Conservation (phyloP, 768 basidiomycete genomes). For the Cystobasidium onofrii region DNA sequence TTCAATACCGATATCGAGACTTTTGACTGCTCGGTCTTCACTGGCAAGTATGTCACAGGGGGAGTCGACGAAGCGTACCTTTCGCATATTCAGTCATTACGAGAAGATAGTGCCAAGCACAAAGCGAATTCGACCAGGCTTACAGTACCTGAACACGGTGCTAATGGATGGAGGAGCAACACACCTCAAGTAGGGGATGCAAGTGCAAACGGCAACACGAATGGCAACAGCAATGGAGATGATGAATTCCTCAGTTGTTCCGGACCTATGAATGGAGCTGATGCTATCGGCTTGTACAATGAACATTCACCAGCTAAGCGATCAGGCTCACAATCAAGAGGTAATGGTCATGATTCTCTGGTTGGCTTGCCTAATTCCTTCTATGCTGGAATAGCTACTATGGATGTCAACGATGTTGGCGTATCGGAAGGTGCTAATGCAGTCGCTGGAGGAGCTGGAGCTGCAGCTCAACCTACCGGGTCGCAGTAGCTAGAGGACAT, state of each 20-base stretch:
- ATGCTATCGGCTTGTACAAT: conserved; percentile 57
- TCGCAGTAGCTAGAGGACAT: not conserved
- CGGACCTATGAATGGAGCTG: conserved; percentile 56
- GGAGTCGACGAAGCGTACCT: conserved; percentile 79
- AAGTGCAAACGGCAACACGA: not conserved
- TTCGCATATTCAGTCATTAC: conserved; percentile 60
- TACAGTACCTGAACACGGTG: not conserved
- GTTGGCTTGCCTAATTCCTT: conserved; percentile 31
- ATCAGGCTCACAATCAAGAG: not conserved
- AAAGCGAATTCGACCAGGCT: conserved; percentile 43
- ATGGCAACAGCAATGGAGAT: conserved; percentile 34
- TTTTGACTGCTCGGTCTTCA: conserved; percentile 97
- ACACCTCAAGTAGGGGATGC: not conserved
- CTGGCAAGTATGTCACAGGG: conserved; percentile 92
- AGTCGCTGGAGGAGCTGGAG: conserved; percentile 25
- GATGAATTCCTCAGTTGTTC: conserved; percentile 45
- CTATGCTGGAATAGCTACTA: conserved; percentile 8
- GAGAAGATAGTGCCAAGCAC: conserved; percentile 71
- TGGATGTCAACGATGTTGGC: conserved; percentile 31
- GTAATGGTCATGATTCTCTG: not conserved
- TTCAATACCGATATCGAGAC: conserved; percentile 61
- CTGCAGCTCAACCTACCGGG: not conserved
- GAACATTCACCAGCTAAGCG: conserved; percentile 26
- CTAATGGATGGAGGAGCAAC: conserved; percentile 19
- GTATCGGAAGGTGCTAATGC: conserved; percentile 32